Percentiles rank a stretch among this genome's conserved stretches.
These are phyloP conservation scores for Sarcocystis neurona DNA, from an alignment of 169 alveolate genomes.

Conservation along the genomic window DNA sequence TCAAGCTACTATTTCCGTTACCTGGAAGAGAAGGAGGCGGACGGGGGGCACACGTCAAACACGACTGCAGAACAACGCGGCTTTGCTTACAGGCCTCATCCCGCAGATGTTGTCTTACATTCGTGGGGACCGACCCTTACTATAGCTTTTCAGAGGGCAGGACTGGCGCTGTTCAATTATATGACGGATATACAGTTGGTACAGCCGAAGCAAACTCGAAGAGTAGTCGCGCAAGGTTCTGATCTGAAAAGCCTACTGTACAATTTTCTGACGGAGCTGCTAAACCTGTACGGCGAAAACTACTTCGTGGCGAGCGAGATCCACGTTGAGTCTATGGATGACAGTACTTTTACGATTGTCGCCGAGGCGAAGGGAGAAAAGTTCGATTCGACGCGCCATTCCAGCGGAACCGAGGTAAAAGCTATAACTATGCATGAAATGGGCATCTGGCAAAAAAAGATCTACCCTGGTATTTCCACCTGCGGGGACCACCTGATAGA, in stretches of 20 bases:
- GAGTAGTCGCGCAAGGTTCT: not conserved
- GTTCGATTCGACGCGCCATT: constrained; percentile 8
- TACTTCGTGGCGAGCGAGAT: constrained; percentile 32
- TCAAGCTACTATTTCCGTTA: too few species aligned
- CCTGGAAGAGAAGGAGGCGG: too few species aligned
- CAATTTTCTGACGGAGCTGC: constrained; percentile 47
- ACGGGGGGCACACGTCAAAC: too few species aligned
- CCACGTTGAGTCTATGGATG: not conserved
- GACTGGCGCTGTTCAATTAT: constrained; percentile 39
- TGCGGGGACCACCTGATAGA: not conserved
- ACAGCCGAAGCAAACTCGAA: constrained; percentile 1
- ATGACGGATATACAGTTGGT: constrained; percentile 44
- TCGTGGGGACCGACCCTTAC: constrained; percentile 38
- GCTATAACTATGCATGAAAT: constrained; percentile 65
- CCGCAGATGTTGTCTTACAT: constrained; percentile 58
- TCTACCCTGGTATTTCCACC: not conserved
- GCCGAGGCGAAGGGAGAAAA: constrained; percentile 10
- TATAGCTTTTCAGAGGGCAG: constrained; percentile 4
- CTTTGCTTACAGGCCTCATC: constrained; percentile 38
- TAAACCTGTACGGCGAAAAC: constrained; percentile 18
- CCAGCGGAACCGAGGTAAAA: constrained; percentile 63
- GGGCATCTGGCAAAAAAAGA: constrained; percentile 11
- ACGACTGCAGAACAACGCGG: too few species aligned
- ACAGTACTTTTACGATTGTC: not conserved
- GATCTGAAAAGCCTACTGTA: constrained; percentile 38